Evolutionary conservation across 2,329 filamentous ascomycete genomes (phyloP).

Genomic region (Emergomyces africanus): DNA sequence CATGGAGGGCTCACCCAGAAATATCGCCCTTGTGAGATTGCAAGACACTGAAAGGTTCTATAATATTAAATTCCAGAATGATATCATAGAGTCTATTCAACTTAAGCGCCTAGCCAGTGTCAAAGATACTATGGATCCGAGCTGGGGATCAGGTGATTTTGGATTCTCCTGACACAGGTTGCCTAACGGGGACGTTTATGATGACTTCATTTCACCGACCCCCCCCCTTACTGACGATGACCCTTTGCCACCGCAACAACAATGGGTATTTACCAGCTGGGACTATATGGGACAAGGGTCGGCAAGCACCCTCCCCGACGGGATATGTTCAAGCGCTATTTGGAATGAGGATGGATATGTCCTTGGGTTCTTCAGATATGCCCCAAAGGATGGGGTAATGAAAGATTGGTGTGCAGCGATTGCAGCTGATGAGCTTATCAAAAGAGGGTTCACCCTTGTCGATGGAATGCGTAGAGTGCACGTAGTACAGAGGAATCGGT

Average conservation of each 20-base stretch:
- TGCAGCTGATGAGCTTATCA: not conserved
- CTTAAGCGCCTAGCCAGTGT: not conserved
- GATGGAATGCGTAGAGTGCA: not conserved
- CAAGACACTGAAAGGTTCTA: too few species aligned
- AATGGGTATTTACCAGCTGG: not conserved
- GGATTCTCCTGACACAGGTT: not conserved
- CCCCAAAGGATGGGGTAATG: not conserved
- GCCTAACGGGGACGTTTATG: not conserved
- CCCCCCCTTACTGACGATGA: too few species aligned
- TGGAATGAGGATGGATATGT: not conserved
- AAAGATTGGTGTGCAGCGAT: not conserved
- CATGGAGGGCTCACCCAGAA: too few species aligned
- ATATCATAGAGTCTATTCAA: too few species aligned
- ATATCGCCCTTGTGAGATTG: too few species aligned
- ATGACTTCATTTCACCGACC: not conserved
- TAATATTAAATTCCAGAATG: too few species aligned
- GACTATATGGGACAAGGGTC: not conserved
- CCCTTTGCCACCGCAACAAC: too few species aligned
- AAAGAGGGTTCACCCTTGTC: not conserved
- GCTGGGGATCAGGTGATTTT: too few species aligned
- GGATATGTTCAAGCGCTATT: not conserved
- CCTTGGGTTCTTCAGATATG: not conserved
- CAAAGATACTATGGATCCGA: too few species aligned
- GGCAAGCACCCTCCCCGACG: not conserved
- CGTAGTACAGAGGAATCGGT: too few species aligned